Base-by-base conservation (phyloP, 2,329 filamentous ascomycete species). In the Nothopassalora personata region DNA sequence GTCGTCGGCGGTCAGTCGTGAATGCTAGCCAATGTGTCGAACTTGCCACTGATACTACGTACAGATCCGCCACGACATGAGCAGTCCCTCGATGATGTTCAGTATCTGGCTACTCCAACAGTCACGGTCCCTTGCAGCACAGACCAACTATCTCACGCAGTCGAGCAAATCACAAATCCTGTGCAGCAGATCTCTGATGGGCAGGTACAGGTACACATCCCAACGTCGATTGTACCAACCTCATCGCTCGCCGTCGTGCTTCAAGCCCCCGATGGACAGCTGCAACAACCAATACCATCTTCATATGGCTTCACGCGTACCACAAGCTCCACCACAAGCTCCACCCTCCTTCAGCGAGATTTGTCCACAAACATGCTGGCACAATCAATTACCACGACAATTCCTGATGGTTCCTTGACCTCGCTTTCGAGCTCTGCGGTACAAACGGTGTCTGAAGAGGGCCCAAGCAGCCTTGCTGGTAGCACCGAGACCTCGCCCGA, bases 351-450 rank as follows among this genome's bases (percentile, higher is more conserved):
- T 3, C 27, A 13, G 10, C 49, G 49, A 11, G 49, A 51, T 30
- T 30, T 51, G 27, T 30, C 27, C 23, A 53, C 39, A 27, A 53
- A 55, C 46, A 7, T 57, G 18, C 9, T 28, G 8, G 46, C 46
- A 5, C 11, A 18, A 30, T 62, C 62, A 11, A 58, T 56, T 58
- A 51, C 60, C 53, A 65, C 61, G 4, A 68, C 58, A 33, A 56
- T 71, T 9, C 65, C 68, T 2, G 65, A 68, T 49, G 65, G 43
- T 39, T 63, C 64, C 10, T 57, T 72, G 48, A 66, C 66, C 2
- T 60, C 65, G 11, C 65, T 70, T 1, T 66, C 67, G 10, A 66
- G 64, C 11, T 71, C 68, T 10, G 69, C 62, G n/a, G 63, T 72
- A 4, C 70, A 72, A 53, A 68, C 65, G 15, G 69, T 66, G 6